Evolutionary conservation across 768 basidiomycete species (phyloP).

Genomic region (Rhizopogon sp.): DNA sequence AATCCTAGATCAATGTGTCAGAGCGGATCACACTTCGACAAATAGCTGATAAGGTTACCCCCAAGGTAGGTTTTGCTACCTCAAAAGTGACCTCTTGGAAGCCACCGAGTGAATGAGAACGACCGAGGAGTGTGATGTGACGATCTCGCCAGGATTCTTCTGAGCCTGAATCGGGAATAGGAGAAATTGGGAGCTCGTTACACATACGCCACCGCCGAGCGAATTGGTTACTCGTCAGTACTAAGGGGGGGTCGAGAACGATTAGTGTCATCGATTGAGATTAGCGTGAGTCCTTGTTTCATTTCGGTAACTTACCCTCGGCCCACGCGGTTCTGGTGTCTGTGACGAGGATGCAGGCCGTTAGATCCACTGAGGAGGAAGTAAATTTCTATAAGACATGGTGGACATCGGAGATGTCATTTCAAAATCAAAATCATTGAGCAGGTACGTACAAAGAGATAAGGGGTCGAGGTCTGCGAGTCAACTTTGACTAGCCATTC

Average conservation of each 20-base stretch:
- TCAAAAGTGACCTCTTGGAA: constrained; percentile 56
- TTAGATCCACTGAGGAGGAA: constrained; percentile 48
- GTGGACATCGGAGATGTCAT: background rate
- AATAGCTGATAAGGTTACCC: constrained; percentile 33
- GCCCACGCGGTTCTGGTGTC: constrained; percentile 73
- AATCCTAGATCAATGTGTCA: constrained; percentile 43
- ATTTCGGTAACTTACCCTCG: constrained; percentile 48
- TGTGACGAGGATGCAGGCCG: constrained; percentile 60
- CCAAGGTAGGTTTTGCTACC: constrained; percentile 51
- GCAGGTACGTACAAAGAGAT: constrained; percentile 60
- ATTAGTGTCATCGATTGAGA: constrained; percentile 15
- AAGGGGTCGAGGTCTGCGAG: constrained; percentile 53
- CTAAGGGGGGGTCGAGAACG: constrained; percentile 27
- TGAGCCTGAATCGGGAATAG: constrained; percentile 28
- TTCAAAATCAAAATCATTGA: constrained; percentile 1
- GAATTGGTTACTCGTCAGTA: constrained; percentile 50
- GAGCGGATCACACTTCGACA: constrained; percentile 5
- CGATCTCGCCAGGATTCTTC: constrained; percentile 62
- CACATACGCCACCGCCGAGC: constrained; percentile 67
- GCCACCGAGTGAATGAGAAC: constrained; percentile 58
- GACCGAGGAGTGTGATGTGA: constrained; percentile 49
- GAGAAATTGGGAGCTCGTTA: constrained; percentile 36
- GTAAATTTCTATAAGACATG: constrained; percentile 53
- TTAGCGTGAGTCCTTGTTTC: constrained; percentile 8
- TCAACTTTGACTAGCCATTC: constrained; percentile 76